These are phyloP conservation scores for Trichophyton equinum DNA, from an alignment of 2,329 filamentous ascomycete species.

Conservation along the genomic window DNA sequence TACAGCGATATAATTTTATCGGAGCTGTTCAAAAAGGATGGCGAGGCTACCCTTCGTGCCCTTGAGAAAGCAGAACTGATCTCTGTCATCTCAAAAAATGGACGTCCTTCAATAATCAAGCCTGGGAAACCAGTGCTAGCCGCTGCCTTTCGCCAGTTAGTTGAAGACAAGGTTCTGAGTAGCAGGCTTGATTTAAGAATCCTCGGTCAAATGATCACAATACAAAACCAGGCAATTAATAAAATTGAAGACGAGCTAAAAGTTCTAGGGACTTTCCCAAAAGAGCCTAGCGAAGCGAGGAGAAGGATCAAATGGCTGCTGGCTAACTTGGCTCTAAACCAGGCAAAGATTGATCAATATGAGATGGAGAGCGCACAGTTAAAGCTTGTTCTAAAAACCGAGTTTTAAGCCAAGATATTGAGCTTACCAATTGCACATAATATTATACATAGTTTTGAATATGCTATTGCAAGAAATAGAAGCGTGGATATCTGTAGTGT, in stretches of 20 bases:
- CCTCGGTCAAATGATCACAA: conserved; percentile 54
- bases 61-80: conserved; percentile 82
- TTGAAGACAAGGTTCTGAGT: conserved; percentile 57
- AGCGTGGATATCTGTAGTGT: too few relatives aligned
- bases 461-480: too few relatives aligned
- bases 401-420: conserved; percentile 19
- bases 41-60: conserved; percentile 63
- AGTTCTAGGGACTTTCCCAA: conserved; percentile 57
- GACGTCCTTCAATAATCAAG: conserved; percentile 63
- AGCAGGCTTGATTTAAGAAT: conserved; percentile 62
- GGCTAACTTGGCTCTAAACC: conserved; percentile 58
- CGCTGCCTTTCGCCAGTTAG: conserved; percentile 63
- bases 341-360: conserved; percentile 59
- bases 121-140: conserved; percentile 78
- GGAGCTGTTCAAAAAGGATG: conserved; percentile 59
- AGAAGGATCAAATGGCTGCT: conserved; percentile 61
- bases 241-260: conserved; percentile 68
- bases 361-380: conserved; percentile 59
- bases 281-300: conserved; percentile 54
- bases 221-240: conserved; percentile 61
- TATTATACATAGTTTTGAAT: neutral
- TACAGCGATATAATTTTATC: conserved; percentile 79
- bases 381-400: conserved; percentile 55
- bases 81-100: conserved; percentile 56
- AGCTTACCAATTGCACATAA: neutral